phyloP scores from a whole-genome alignment of 441 rosid species.

The Erysimum cheiri region DNA sequence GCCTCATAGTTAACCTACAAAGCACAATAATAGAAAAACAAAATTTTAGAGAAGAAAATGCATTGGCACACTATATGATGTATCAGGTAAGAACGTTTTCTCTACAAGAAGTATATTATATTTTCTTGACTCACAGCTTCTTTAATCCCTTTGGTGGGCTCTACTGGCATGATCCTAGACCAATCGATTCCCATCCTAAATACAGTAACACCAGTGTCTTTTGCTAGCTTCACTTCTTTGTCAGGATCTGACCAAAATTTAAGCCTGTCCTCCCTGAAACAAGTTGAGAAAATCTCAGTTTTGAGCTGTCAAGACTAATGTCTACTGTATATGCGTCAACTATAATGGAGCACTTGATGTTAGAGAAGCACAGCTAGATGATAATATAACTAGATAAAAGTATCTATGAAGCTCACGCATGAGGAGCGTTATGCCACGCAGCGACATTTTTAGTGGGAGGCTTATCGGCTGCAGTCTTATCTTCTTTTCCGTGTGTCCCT shows the following conservation, averaged over 20 bases:
- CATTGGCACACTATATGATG: conserved; percentile 6
- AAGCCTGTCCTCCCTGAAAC: conserved; percentile 84
- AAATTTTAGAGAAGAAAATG: conserved; percentile 2
- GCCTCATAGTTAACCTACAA: conserved; percentile 91
- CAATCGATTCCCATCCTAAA: conserved; percentile 97
- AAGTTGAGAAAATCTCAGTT: conserved; percentile 35
- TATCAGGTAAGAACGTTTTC: conserved; percentile 12
- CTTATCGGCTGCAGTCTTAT: conserved; percentile 47
- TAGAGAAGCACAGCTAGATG: neutral
- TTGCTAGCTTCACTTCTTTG: conserved; percentile 82
- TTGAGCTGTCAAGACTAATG: conserved; percentile 36
- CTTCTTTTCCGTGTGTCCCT: conserved; percentile 57
- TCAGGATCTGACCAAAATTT: conserved; percentile 99
- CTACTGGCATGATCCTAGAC: conserved; percentile 83
- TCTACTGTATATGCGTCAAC: neutral
- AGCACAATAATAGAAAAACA: conserved; percentile 5
- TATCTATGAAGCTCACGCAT: conserved; percentile 63
- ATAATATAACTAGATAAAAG: conserved; percentile 12
- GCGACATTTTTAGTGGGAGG: conserved; percentile 79
- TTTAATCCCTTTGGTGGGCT: conserved; percentile 75
- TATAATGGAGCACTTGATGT: neutral
- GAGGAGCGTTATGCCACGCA: conserved; percentile 92
- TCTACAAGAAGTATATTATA: conserved; percentile 24
- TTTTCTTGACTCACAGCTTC: conserved; percentile 64
- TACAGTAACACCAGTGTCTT: conserved; percentile 78